These are phyloP conservation scores for Rheum nobile DNA, from an alignment of 148 eudicot genomes.

Conservation along the genomic window DNA sequence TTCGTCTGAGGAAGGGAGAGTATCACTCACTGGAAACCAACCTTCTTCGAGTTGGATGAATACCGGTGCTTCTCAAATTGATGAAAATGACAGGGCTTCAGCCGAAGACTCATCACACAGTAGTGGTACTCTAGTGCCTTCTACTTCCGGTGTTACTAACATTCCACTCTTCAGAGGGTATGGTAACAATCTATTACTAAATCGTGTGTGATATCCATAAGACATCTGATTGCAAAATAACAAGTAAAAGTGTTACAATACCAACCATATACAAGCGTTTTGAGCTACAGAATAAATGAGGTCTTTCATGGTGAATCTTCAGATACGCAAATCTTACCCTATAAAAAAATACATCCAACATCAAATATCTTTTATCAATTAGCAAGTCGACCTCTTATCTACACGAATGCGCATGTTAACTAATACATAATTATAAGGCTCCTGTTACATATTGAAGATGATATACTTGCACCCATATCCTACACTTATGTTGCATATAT, in stretches of 20 bases:
- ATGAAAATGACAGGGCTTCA: conserved; percentile 23
- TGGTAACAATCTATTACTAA: neutral
- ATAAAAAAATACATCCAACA: neutral
- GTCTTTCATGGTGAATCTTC: too few species aligned
- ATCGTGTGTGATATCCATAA: neutral
- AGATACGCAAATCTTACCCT: neutral
- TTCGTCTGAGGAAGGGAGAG: conserved; percentile 24
- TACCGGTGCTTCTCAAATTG: conserved; percentile 28
- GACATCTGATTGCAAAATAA: neutral
- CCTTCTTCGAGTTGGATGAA: conserved; percentile 20
- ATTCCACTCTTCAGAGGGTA: conserved; percentile 73
- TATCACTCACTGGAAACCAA: conserved; percentile 15
- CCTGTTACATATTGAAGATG: too few species aligned
- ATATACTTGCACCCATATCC: too few species aligned
- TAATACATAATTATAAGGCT: too few species aligned
- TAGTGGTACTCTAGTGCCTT: conserved; percentile 21
- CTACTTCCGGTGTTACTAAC: conserved; percentile 35
- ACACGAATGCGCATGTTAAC: too few species aligned
- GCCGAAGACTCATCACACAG: conserved; percentile 26
- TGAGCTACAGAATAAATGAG: too few species aligned
- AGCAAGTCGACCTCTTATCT: too few species aligned
- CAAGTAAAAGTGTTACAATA: neutral
- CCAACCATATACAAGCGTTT: neutral
- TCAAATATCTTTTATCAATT: too few species aligned
- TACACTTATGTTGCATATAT: too few species aligned